Evolutionary conservation across 1,139 yeast genomes (phyloP).

Genomic region (Taphrina betulina): DNA sequence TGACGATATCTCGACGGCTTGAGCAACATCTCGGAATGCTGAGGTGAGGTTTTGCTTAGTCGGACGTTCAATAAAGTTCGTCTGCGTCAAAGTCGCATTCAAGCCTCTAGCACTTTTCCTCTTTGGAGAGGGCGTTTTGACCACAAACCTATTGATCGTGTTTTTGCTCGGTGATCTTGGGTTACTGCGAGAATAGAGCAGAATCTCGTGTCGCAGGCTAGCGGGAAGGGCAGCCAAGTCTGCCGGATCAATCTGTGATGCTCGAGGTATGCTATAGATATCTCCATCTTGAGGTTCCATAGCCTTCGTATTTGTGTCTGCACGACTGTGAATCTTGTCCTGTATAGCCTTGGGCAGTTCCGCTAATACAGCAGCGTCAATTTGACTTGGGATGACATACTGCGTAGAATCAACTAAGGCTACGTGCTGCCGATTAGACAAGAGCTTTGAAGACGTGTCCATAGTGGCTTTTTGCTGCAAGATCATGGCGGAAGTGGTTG

Average conservation of each 20-base stretch:
- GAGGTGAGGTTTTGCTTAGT: conserved; percentile 9
- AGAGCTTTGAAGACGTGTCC: neutral
- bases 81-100: conserved; percentile 8
- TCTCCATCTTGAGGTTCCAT: neutral
- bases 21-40: neutral
- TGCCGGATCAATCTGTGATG: conserved; percentile 42
- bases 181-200: conserved; percentile 8
- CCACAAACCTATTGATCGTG: neutral
- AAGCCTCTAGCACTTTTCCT: neutral
- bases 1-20: conserved; percentile 5
- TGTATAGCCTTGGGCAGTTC: conserved; percentile 36
- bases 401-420: conserved; percentile 8
- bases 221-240: conserved; percentile 44
- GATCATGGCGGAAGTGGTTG: neutral
- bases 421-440: neutral
- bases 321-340: neutral
- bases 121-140: conserved; percentile 15
- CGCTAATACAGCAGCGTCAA: conserved; percentile 33
- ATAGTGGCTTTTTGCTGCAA: neutral
- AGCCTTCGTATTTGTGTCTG: neutral
- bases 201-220: conserved; percentile 40
- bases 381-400: conserved; percentile 30
- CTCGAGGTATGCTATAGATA: conserved; percentile 19
- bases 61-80: conserved; percentile 24
- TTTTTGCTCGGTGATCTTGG: conserved; percentile 14